These are phyloP conservation scores for Ichthyophonus hoferi DNA, from an alignment of 208 protist species.

Conservation along the genomic window DNA sequence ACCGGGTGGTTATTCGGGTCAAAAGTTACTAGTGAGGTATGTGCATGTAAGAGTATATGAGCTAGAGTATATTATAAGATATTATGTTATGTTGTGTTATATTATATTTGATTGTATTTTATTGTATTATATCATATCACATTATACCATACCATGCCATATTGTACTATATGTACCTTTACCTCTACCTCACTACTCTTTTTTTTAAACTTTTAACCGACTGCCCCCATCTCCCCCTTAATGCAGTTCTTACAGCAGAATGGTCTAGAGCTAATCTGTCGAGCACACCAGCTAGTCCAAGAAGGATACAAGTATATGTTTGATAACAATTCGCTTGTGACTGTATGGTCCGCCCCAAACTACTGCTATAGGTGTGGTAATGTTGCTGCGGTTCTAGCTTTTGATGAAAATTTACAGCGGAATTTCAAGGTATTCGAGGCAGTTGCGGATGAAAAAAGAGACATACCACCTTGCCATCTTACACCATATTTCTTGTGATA, in stretches of 20 bases:
- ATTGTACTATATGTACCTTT: no score
- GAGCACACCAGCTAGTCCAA: constrained; percentile 81
- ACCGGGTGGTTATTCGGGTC: constrained; percentile 81
- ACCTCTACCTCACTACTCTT: no score
- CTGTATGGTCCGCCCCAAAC: constrained; percentile 84
- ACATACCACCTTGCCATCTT: constrained; percentile 45
- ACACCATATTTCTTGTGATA: constrained; percentile 68
- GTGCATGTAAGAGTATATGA: constrained; percentile 16
- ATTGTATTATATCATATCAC: no score
- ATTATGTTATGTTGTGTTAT: no score
- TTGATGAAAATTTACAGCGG: constrained; percentile 63
- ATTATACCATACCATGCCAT: no score
- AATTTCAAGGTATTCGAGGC: constrained; percentile 67
- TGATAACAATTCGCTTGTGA: constrained; percentile 62
- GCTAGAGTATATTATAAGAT: background rate
- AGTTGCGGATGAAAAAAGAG: constrained; percentile 52
- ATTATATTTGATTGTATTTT: no score
- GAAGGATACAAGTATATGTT: constrained; percentile 86
- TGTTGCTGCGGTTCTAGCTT: constrained; percentile 72
- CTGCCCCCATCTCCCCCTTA: no score
- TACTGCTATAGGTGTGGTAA: constrained; percentile 83
- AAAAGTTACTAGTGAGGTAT: constrained; percentile 61
- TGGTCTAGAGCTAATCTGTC: constrained; percentile 70
- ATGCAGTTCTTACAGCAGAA: constrained; percentile 72
- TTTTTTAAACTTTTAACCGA: no score